Evolutionary conservation across 108 stramenopile genomes (phyloP), one percentile per base, ranked within the genome.

Genomic region (Aurantiochytrium sp.): DNA sequence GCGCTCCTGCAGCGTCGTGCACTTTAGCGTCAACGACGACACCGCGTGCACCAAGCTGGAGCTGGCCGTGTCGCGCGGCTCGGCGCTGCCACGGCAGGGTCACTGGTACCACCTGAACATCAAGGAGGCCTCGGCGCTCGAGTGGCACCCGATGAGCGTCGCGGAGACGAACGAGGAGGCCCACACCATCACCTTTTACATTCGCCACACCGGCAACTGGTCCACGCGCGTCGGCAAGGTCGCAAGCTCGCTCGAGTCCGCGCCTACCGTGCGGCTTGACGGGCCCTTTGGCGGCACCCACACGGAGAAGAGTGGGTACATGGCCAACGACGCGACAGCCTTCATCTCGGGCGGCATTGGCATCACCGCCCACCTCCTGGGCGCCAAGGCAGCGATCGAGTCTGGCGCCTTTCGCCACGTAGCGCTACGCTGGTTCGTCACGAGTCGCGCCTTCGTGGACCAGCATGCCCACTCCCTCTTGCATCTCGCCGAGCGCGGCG

Each of bases 81-180:
- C 73, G 0, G 19, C 73, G 2, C 39, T 81, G 21, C 73, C 42
- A 12, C 42, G 73, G 10, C 45, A 81, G 24, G 73, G 73, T 81
- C 42, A 81, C n/a, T 81, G 73, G 73, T 48, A 27, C 27, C 45
- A 81, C 39, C 8, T 81, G 1, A 81, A 81, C 73, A 48, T 81
- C n/a, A 41, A 41, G 42, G 45, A 81, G 24, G 73, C 45, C 27
- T 41, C 73, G 50, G 73, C 45, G n/a, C 45, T 81, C 2, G 73
- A 81, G 73, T 81, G 73, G 73, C 73, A 81, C 45, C 73, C 73
- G 10, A 81, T 81, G 39, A 81, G 73, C 45, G 45, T 81, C 3
- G 73, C 73, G 27, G 73, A 41, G 24, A 27, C n/a, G 17, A 48
- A 48, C 30, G 73, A 81, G 30, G 36, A 81, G 45, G 30, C 21